Evolutionary conservation across 2,329 filamentous ascomycete species (phyloP).

Genomic region (Aspergillus glaucus): DNA sequence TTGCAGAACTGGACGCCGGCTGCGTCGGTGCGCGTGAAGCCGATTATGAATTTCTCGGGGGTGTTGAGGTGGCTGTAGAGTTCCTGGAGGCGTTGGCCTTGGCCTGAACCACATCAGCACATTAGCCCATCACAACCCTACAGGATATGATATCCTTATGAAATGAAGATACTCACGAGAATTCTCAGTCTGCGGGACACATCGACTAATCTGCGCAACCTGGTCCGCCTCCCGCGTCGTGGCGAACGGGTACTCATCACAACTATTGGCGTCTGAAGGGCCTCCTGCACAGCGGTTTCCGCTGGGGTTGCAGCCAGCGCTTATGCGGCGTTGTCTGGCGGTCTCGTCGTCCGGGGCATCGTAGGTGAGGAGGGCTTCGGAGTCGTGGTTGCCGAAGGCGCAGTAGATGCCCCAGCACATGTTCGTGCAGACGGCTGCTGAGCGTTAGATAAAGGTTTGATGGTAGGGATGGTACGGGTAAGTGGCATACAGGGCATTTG

Average conservation of each 20-base stretch:
- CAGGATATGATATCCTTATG: not conserved
- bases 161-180: not conserved
- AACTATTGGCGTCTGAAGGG: not conserved
- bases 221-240: not conserved
- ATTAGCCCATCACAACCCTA: not conserved
- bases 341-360: not conserved
- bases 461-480: too few species aligned
- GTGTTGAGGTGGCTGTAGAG: not conserved
- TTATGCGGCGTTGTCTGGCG: not conserved
- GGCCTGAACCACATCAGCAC: not conserved
- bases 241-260: not conserved
- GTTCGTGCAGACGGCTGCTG: not conserved
- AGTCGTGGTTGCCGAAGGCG: not conserved
- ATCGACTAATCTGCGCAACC: not conserved
- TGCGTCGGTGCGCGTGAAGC: not conserved
- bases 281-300: not conserved
- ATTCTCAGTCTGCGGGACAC: not conserved
- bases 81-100: not conserved
- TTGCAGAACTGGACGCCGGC: not conserved
- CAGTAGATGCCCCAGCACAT: not conserved
- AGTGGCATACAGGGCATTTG: too few species aligned
- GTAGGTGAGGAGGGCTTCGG: not conserved
- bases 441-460: too few species aligned
- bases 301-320: not conserved
- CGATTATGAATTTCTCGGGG: not conserved